phyloP scores from a whole-genome alignment of 768 basidiomycete species.

The Pleurotus ostreatus region DNA sequence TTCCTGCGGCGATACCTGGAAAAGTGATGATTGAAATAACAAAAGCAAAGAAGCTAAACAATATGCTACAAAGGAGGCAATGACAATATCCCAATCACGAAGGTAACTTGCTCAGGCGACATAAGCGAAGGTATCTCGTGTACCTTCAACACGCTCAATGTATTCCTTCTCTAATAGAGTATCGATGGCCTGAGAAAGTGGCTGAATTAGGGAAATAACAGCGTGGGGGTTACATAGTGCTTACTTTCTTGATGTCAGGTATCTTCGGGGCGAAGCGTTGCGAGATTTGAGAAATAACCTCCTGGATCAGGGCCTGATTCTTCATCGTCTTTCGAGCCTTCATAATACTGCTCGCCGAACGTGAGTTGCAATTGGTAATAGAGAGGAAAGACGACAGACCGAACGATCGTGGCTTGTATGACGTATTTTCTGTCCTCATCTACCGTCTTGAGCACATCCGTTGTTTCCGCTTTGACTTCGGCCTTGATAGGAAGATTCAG shows the following conservation, averaged over 20 bases:
- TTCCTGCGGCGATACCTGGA: background rate
- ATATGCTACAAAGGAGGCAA: constrained; percentile 1
- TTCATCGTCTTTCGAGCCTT: constrained; percentile 95
- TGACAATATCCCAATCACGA: background rate
- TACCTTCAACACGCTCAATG: constrained; percentile 88
- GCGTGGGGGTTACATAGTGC: constrained; percentile 7
- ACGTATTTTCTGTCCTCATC: constrained; percentile 97
- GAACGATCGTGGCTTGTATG: constrained; percentile 92
- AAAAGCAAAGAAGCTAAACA: background rate
- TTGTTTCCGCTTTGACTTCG: constrained; percentile 87
- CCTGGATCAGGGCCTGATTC: constrained; percentile 85
- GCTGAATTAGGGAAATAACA: constrained; percentile 10
- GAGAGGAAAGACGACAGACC: constrained; percentile 33
- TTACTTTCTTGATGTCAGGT: constrained; percentile 93
- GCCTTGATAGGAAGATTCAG: constrained; percentile 91
- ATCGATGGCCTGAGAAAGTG: constrained; percentile 71
- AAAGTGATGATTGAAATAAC: background rate
- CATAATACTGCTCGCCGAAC: constrained; percentile 66
- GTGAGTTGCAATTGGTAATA: background rate
- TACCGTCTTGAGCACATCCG: constrained; percentile 88
- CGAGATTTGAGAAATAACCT: constrained; percentile 86
- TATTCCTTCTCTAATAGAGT: constrained; percentile 95
- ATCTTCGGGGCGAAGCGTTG: constrained; percentile 90
- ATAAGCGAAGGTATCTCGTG: constrained; percentile 85
- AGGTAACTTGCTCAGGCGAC: constrained; percentile 43